These are phyloP conservation scores for Piper longum DNA, from an alignment of 164 flowering plant species.

Conservation along the genomic window DNA sequence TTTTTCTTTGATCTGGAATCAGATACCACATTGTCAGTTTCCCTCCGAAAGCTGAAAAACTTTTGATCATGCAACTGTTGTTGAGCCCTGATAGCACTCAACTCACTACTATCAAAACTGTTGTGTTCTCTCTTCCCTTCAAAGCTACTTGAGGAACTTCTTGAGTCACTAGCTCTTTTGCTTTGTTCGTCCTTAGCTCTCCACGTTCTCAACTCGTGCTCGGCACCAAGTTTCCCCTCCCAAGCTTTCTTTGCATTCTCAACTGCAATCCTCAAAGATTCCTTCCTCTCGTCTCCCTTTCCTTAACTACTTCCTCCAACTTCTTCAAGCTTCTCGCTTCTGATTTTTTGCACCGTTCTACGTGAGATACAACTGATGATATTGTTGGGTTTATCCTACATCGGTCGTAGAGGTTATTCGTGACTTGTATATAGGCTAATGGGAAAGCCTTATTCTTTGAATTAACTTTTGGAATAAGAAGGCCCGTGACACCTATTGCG, in stretches of 20 bases:
- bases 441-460: no score
- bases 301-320: constrained; percentile 45
- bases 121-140: constrained; percentile 32
- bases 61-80: constrained; percentile 17
- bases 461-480: no score
- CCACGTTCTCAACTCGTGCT: constrained; percentile 88
- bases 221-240: constrained; percentile 75
- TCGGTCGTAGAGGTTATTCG: no score
- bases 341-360: constrained; percentile 63
- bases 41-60: constrained; percentile 4
- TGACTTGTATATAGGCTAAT: no score
- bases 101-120: constrained; percentile 11
- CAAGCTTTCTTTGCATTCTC: constrained; percentile 70
- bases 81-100: constrained; percentile 9
- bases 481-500: no score
- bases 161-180: constrained; percentile 43
- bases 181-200: constrained; percentile 69
- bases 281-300: constrained; percentile 34
- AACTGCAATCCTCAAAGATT: constrained; percentile 37
- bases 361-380: constrained; percentile 46
- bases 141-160: constrained; percentile 29
- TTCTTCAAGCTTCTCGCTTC: constrained; percentile 44
- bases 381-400: no score
- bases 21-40: constrained; percentile 18
- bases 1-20: constrained; percentile 49